Base-by-base conservation (phyloP, 2,329 filamentous ascomycete genomes). In the Colletotrichum sp. region DNA sequence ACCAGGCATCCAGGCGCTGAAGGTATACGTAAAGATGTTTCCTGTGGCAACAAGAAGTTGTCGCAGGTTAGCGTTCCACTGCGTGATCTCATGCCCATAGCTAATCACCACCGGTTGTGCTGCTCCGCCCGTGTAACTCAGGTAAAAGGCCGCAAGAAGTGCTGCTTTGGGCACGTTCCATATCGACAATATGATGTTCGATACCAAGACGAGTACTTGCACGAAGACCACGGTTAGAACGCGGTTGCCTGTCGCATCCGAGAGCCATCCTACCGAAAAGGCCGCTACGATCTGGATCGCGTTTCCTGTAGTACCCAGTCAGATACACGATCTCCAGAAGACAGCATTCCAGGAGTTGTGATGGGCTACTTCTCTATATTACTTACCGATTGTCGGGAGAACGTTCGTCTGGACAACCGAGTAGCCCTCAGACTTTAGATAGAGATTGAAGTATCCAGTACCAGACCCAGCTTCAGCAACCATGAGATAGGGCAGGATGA, bases 331-430 rank as follows among this genome's bases (percentile, higher is more conserved):
- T 36, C 1, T 1, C 0, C 34, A 36, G 34, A 16, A 16, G 1
- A 2, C 34, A 8, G 8, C 34, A 16, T 0, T 36, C 34, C 34
- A 36, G 7, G 34, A 1, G 9, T 2, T 15, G 16, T 1, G 7
- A 13, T 10, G 21, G 0, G 26, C n/a, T 6, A 3, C 6, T 38
- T 5, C 10, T 21, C 5, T 21, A 48, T 21, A 48, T 2, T n/a
- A 12, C 38, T 66, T 65, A 8, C 65, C 71, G 3, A 67, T 60
- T n/a, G 72, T 74, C 81, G 28, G 18, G 89, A 83, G 90, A 79
- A 1, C 89, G 89, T 52, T 85, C 26, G 87, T 85, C 76, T 92
- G 91, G 86, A 87, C 89, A 0, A 79, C 73, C 52, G 88, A 86
- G 72, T 87, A 87, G n/a, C 83, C 80, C 76, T 71, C 86, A 80